phyloP scores from a whole-genome alignment of 768 basidiomycete genomes.

The Suillus americanus region DNA sequence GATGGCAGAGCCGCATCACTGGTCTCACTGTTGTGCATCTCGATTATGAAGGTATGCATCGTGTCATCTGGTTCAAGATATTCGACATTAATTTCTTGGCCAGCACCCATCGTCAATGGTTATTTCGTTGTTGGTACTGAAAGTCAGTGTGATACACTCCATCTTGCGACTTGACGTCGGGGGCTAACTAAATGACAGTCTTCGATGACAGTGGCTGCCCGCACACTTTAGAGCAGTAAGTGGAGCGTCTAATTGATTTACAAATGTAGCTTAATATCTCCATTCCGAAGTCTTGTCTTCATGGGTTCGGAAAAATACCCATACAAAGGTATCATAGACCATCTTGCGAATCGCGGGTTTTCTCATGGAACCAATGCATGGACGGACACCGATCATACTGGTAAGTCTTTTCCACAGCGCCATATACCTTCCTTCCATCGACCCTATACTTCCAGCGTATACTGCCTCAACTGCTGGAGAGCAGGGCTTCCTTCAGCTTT shows the following conservation, averaged over 20 bases:
- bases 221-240: slow-evolving; percentile 94
- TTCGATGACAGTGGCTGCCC: slow-evolving; percentile 95
- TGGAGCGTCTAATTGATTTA: slow-evolving; percentile 9
- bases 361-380: slow-evolving; percentile 94
- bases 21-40: slow-evolving; percentile 91
- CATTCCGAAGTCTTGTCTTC: slow-evolving; percentile 68
- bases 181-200: slow-evolving; percentile 44
- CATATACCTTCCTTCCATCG: neutral
- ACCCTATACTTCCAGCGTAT: slow-evolving; percentile 52
- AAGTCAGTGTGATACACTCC: slow-evolving; percentile 49
- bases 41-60: slow-evolving; percentile 77
- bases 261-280: slow-evolving; percentile 4
- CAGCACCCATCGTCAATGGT: slow-evolving; percentile 87
- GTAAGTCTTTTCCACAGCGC: slow-evolving; percentile 8
- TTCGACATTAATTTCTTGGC: slow-evolving; percentile 16
- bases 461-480: slow-evolving; percentile 95
- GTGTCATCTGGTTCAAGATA: slow-evolving; percentile 3
- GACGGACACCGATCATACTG: slow-evolving; percentile 93
- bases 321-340: slow-evolving; percentile 94
- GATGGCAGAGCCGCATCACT: slow-evolving; percentile 85
- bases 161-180: neutral
- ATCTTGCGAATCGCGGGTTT: slow-evolving; percentile 91
- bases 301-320: slow-evolving; percentile 96
- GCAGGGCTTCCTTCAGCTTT: slow-evolving; percentile 83
- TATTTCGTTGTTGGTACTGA: slow-evolving; percentile 91